Base-by-base conservation (phyloP, 106 monocot genomes). In the Gastrodia elata region DNA sequence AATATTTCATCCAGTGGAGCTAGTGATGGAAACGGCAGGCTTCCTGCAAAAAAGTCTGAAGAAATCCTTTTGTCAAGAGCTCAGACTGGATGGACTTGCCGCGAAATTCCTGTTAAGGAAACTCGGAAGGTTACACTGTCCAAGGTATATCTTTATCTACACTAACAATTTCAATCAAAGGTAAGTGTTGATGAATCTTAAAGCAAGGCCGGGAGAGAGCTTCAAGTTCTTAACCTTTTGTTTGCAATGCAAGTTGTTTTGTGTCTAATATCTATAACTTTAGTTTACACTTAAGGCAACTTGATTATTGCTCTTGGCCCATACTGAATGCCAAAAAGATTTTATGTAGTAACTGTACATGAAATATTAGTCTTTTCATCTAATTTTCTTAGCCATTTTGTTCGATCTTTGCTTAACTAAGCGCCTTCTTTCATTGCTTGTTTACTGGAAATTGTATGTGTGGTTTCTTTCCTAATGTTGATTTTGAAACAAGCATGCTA, bases 61-160 rank as follows among this genome's bases (percentile, higher is more conserved):
- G 86, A 86, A 16, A 86, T 87, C 46, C 73, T 91, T 33, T 64
- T 73, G 39, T 24, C 48, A 48, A 81, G 85, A 65, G 58, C 70
- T 68, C 71, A 78, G 64, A 87, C 56, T 38, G 88, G 91, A 24
- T 58, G 78, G 39, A 83, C 82, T 38, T 94, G 88, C 40, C 80
- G 94, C 68, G 81, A 85, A 77, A 71, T 87, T 26, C 89, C 89
- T 0, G 94, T 94, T n/a, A 91, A 87, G 68, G 88, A 94, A 77
- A 94, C 94, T 71, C 48, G 61, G 4, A 78, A 73, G 16, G 70
- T 86, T 39, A 73, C 38, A n/a, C 44, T 80, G 39, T 76, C 75
- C 14, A 81, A 83, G 88, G 94, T 77, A 59, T 68, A 20, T 46
- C 28, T 24, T 26, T 26, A 2, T 37, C 36, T 74, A 28, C 11